Percentiles rank a stretch among this genome's conserved stretches.
Conservation (phyloP, 345 rosid species). For the Brassica cretica region DNA sequence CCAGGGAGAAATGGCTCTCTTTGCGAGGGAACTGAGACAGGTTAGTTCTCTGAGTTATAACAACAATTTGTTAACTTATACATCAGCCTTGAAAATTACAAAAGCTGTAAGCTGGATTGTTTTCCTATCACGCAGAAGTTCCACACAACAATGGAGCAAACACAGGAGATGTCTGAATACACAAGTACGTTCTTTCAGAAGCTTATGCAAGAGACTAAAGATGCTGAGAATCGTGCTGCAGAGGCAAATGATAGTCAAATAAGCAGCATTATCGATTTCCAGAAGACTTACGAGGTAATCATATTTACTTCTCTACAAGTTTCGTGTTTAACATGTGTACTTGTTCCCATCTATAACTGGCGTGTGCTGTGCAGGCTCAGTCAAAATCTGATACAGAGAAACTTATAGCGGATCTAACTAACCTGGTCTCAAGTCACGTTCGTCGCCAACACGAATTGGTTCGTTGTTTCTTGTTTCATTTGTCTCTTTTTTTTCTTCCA, state of each 20-base stretch:
- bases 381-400: constrained; percentile 79
- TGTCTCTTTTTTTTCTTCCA: constrained; percentile 6
- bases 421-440: constrained; percentile 69
- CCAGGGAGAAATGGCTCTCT: constrained; percentile 79
- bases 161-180: constrained; percentile 65
- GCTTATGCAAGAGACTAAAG: constrained; percentile 63
- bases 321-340: constrained; percentile 1
- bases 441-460: constrained; percentile 86
- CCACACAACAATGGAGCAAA: constrained; percentile 59
- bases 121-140: constrained; percentile 56
- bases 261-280: constrained; percentile 72
- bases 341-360: constrained; percentile 26
- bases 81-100: background rate
- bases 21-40: constrained; percentile 83
- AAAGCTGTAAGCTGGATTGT: constrained; percentile 9
- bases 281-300: constrained; percentile 75
- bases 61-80: constrained; percentile 1
- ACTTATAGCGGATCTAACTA: constrained; percentile 79
- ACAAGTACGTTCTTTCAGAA: constrained; percentile 60
- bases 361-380: constrained; percentile 62
- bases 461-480: constrained; percentile 20
- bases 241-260: constrained; percentile 69
- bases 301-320: constrained; percentile 9
- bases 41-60: constrained; percentile 39
- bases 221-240: constrained; percentile 58